Percentiles rank a stretch among this genome's conserved stretches.
phyloP scores from a whole-genome alignment of 2,329 filamentous ascomycete genomes.

The Diaporthe australafricana region DNA sequence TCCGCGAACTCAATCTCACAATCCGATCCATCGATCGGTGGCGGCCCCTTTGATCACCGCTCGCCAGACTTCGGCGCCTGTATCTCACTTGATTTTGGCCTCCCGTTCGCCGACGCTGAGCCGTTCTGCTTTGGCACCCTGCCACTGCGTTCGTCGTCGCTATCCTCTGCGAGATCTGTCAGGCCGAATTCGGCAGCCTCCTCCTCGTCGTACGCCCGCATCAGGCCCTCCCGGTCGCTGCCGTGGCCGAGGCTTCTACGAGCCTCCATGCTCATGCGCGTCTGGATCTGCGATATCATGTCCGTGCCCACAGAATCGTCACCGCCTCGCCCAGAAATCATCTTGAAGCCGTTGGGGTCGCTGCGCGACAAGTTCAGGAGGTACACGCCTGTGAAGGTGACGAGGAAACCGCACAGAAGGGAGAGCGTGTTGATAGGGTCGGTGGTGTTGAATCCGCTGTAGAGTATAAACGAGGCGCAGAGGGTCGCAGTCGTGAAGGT shows the following conservation, averaged over 20 bases:
- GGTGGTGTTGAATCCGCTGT: conserved; percentile 94
- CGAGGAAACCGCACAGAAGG: conserved; percentile 89
- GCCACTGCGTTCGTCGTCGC: conserved; percentile 68
- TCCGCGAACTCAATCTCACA: background rate
- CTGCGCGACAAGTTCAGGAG: conserved; percentile 93
- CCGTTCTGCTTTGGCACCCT: conserved; percentile 54
- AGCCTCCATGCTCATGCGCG: conserved; percentile 92
- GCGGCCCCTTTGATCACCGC: conserved; percentile 40
- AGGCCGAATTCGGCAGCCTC: conserved; percentile 79
- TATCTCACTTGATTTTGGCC: conserved; percentile 59
- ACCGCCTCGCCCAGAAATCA: conserved; percentile 70
- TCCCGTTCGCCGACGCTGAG: conserved; percentile 49
- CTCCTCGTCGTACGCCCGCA: conserved; percentile 91
- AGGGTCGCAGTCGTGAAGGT: conserved; percentile 96
- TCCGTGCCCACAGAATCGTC: conserved; percentile 90
- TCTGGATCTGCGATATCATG: conserved; percentile 88
- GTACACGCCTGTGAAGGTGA: conserved; percentile 96
- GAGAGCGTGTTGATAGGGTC: conserved; percentile 93
- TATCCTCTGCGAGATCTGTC: conserved; percentile 82
- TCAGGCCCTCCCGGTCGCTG: conserved; percentile 81
- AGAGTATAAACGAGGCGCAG: conserved; percentile 94
- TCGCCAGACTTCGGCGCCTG: conserved; percentile 59
- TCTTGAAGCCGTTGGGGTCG: conserved; percentile 83
- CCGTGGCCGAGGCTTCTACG: conserved; percentile 79
- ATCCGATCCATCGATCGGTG: background rate